These are phyloP conservation scores for Aspergillus hortae DNA, from an alignment of 2,329 filamentous ascomycete genomes.

Conservation along the genomic window DNA sequence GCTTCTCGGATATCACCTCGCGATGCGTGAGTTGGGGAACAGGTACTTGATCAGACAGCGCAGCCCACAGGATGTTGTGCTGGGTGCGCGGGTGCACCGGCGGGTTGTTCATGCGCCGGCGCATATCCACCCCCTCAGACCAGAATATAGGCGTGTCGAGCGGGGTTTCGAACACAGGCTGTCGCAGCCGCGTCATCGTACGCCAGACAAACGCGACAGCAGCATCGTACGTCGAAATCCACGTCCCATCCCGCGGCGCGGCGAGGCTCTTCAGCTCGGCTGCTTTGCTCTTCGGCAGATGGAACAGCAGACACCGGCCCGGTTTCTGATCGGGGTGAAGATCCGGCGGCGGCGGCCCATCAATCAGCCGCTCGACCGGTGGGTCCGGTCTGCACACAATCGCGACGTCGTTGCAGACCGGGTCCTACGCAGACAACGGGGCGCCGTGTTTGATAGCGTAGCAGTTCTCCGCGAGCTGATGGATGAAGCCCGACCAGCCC, in stretches of 20 bases:
- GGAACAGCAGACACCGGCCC: slow-evolving; percentile 35
- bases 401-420: slow-evolving; percentile 33
- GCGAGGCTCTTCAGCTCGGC: slow-evolving; percentile 39
- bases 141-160: slow-evolving; percentile 25
- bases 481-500: slow-evolving; percentile 38
- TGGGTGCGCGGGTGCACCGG: slow-evolving; percentile 32
- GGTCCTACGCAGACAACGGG: slow-evolving; percentile 34
- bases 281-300: slow-evolving; percentile 45
- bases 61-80: slow-evolving; percentile 31
- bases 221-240: slow-evolving; percentile 47
- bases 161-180: slow-evolving; percentile 27
- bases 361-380: slow-evolving; percentile 20
- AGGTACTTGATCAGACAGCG: slow-evolving; percentile 19
- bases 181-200: slow-evolving; percentile 30
- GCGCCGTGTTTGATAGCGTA: slow-evolving; percentile 29
- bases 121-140: slow-evolving; percentile 39
- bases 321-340: slow-evolving; percentile 22
- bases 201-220: slow-evolving; percentile 42
- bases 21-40: slow-evolving; percentile 27
- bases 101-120: slow-evolving; percentile 28
- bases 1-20: slow-evolving; percentile 33
- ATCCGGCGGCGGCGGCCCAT: slow-evolving; percentile 9
- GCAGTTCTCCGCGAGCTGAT: slow-evolving; percentile 46
- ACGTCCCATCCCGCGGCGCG: slow-evolving; percentile 30
- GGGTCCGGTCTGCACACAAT: slow-evolving; percentile 28